Conservation (phyloP, 257 asterid genomes). For the Nicotiana knightiana region DNA sequence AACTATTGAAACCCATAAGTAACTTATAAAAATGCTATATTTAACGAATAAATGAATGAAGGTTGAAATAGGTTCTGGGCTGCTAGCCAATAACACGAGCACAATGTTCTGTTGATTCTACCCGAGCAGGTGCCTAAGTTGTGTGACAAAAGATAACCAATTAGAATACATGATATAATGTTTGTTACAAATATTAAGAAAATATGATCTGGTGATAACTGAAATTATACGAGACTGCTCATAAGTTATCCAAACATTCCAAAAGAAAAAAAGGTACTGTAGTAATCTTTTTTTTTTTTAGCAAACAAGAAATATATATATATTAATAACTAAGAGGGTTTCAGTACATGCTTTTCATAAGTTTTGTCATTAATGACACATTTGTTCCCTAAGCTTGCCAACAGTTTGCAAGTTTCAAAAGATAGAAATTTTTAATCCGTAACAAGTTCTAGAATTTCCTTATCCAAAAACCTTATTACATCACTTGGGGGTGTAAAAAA, state of each 20-base stretch:
- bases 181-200: background rate
- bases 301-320: too few relatives aligned
- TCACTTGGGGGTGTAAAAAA: too few relatives aligned
- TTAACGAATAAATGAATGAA: background rate
- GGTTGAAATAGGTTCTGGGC: background rate
- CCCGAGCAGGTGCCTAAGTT: conserved; percentile 73
- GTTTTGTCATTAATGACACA: too few relatives aligned
- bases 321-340: too few relatives aligned
- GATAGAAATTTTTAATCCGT: too few relatives aligned
- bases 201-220: background rate
- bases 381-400: too few relatives aligned
- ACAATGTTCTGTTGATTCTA: conserved; percentile 81
- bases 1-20: too few relatives aligned
- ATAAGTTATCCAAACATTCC: background rate
- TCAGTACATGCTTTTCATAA: too few relatives aligned
- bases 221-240: background rate
- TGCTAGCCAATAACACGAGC: conserved; percentile 71
- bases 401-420: too few relatives aligned
- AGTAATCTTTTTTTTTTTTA: background rate
- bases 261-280: background rate
- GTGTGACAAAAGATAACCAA: conserved; percentile 1
- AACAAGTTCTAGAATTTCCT: too few relatives aligned
- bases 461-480: too few relatives aligned
- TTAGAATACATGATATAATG: background rate
- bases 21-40: background rate